phyloP scores from a whole-genome alignment of 2,329 filamentous ascomycete genomes.

The Laburnicola sp. region DNA sequence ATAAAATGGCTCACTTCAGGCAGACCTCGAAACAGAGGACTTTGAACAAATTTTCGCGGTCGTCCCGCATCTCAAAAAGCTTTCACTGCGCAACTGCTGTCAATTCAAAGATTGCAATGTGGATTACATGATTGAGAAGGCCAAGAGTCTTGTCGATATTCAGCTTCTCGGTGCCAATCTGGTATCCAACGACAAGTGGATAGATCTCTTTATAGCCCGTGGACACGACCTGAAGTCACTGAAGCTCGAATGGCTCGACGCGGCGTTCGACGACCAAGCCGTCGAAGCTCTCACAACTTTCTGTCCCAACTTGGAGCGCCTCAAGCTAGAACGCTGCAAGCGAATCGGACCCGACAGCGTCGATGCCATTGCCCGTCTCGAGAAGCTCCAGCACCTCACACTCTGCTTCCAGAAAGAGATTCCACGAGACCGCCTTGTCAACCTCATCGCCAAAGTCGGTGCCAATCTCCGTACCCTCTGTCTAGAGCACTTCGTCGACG shows the following conservation, averaged over 20 bases:
- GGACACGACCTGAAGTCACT: constrained; percentile 68
- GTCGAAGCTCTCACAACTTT: constrained; percentile 63
- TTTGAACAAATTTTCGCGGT: constrained; percentile 79
- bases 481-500: constrained; percentile 65
- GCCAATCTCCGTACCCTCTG: constrained; percentile 74
- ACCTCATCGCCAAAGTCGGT: constrained; percentile 66
- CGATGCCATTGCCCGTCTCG: constrained; percentile 63
- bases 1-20: constrained; percentile 54
- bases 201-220: constrained; percentile 65
- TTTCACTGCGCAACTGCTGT: constrained; percentile 82
- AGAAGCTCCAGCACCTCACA: constrained; percentile 72
- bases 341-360: constrained; percentile 69
- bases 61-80: constrained; percentile 67
- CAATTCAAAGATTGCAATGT: constrained; percentile 87
- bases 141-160: constrained; percentile 69
- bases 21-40: constrained; percentile 71
- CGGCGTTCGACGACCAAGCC: constrained; percentile 73
- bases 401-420: constrained; percentile 66
- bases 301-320: constrained; percentile 69
- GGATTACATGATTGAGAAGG: constrained; percentile 75
- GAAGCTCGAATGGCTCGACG: constrained; percentile 83
- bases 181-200: constrained; percentile 75
- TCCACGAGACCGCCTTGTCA: constrained; percentile 60
- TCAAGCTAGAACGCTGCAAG: constrained; percentile 84
- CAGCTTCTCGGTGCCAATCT: constrained; percentile 85